Percentiles rank a stretch among this genome's conserved stretches.
Conservation (phyloP, 2,329 filamentous ascomycete genomes). For the Penicillium sclerotigenum region DNA sequence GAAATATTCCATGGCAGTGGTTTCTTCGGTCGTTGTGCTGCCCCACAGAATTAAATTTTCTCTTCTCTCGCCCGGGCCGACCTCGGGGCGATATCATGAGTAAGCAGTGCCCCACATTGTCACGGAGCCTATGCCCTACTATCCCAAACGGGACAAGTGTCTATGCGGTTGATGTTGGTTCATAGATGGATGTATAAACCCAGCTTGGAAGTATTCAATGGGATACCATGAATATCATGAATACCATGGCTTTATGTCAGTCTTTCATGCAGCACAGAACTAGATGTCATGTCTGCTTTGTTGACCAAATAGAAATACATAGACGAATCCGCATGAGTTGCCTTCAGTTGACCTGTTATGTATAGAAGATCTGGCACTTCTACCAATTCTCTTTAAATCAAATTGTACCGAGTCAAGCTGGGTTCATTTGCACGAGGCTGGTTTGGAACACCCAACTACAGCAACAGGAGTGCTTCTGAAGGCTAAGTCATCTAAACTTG, state of each 20-base stretch:
- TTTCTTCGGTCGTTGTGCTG: slow-evolving; percentile 16
- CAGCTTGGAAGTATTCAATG: not conserved
- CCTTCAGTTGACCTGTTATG: not conserved
- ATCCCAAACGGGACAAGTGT: not conserved
- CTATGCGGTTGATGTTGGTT: not conserved
- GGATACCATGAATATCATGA: not conserved
- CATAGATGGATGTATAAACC: not conserved
- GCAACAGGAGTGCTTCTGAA: not conserved
- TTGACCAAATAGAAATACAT: slow-evolving; percentile 1
- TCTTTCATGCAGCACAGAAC: not conserved
- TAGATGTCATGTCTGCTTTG: not conserved
- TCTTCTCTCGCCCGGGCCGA: slow-evolving; percentile 12
- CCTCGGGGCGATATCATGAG: not conserved
- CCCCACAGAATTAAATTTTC: slow-evolving; percentile 17
- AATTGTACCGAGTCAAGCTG: not conserved
- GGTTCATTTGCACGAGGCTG: not conserved
- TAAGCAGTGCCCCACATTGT: not conserved
- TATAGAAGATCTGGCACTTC: not conserved
- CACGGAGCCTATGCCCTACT: not conserved
- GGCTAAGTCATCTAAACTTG: not conserved
- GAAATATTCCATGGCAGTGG: slow-evolving; percentile 18
- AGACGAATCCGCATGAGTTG: not conserved
- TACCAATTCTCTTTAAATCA: not conserved
- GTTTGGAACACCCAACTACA: not conserved
- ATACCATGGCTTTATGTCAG: not conserved